Evolutionary conservation across 2,329 filamentous ascomycete genomes (phyloP).

Genomic region (Plectosphaerella cucumerina): DNA sequence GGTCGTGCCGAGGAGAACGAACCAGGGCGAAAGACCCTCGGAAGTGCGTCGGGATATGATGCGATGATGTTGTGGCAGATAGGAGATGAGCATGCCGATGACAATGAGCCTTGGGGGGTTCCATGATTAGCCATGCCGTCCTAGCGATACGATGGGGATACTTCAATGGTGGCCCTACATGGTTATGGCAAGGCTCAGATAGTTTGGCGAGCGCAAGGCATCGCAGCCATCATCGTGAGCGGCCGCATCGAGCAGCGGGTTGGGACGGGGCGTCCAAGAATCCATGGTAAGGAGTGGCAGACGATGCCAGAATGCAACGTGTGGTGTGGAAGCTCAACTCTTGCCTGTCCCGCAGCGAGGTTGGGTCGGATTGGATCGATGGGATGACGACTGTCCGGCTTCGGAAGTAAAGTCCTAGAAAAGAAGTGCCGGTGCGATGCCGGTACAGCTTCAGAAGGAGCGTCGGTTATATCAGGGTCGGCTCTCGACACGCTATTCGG

Average conservation of each 20-base stretch:
- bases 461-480: too few relatives aligned
- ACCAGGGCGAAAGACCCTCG: conserved; percentile 93
- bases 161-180: conserved; percentile 34
- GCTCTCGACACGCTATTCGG: too few relatives aligned
- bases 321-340: neutral
- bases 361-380: neutral
- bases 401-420: neutral
- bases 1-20: conserved; percentile 88
- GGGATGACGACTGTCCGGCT: too few relatives aligned
- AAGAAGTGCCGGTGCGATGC: neutral
- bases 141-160: too few relatives aligned
- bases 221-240: conserved; percentile 39
- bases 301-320: neutral
- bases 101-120: conserved; percentile 61
- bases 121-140: conserved; percentile 5
- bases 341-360: too few relatives aligned
- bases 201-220: conserved; percentile 46
- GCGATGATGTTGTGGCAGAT: conserved; percentile 89
- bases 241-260: neutral
- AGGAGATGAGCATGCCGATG: conserved; percentile 84
- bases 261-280: neutral
- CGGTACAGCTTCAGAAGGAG: neutral
- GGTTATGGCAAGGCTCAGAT: conserved; percentile 52
- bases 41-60: conserved; percentile 83
- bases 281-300: neutral